Conservation (phyloP, 2,329 filamentous ascomycete genomes). For the Alternaria viburni region DNA sequence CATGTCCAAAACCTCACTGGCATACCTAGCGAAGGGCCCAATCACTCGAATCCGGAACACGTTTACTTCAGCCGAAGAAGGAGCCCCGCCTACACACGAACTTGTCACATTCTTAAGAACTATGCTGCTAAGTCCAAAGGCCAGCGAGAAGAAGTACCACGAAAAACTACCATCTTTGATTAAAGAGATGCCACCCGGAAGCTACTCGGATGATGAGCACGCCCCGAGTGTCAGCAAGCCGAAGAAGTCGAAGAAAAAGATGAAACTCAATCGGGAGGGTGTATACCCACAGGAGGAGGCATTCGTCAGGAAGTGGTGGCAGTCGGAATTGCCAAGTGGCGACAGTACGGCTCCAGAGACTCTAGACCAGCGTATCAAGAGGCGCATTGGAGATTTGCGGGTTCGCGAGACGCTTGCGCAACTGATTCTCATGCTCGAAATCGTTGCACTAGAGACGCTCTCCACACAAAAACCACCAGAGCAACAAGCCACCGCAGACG, state of each 20-base stretch:
- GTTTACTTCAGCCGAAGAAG: constrained; percentile 69
- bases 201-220: constrained; percentile 52
- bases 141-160: constrained; percentile 82
- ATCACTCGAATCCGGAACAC: constrained; percentile 75
- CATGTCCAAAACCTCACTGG: constrained; percentile 70
- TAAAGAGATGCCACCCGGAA: constrained; percentile 59
- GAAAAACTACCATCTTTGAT: constrained; percentile 71
- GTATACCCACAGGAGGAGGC: constrained; percentile 71
- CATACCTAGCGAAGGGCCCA: constrained; percentile 84
- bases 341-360: constrained; percentile 41
- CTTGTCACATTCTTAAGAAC: constrained; percentile 72
- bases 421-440: constrained; percentile 79
- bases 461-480: constrained; percentile 42
- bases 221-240: constrained; percentile 37
- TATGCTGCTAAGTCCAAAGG: constrained; percentile 68
- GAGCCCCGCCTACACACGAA: constrained; percentile 66
- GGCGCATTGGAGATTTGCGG: constrained; percentile 69
- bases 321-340: constrained; percentile 48
- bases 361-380: constrained; percentile 61
- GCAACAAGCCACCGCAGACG: constrained; percentile 17
- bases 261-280: constrained; percentile 68
- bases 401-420: constrained; percentile 81
- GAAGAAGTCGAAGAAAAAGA: constrained; percentile 54
- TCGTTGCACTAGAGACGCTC: constrained; percentile 69
- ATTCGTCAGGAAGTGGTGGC: constrained; percentile 75